phyloP scores from a whole-genome alignment of 169 alveolate genomes.

The Cryptosporidium sp. region DNA sequence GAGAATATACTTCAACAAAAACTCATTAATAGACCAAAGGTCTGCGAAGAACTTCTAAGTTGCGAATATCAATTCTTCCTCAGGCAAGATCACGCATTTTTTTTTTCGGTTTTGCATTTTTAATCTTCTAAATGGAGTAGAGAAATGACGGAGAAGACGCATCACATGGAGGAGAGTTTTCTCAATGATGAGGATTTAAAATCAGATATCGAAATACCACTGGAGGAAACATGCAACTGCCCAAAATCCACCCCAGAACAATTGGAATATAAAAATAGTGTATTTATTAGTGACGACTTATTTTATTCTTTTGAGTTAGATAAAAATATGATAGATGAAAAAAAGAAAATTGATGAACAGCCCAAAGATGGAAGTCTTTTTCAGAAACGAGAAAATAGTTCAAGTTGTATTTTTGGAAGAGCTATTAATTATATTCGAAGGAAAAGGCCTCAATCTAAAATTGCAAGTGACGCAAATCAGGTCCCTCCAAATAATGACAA shows the following conservation, averaged over 20 bases:
- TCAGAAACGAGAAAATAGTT: not conserved
- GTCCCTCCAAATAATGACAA: not conserved
- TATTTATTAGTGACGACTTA: not conserved
- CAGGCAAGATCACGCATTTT: not conserved
- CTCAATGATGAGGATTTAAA: not conserved
- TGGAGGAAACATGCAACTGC: slow-evolving; percentile 13
- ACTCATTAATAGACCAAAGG: not conserved
- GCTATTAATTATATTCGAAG: not conserved
- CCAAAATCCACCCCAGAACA: not conserved
- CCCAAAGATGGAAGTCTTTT: not conserved
- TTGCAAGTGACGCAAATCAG: not conserved
- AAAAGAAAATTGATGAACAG: not conserved
- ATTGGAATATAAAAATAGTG: not conserved
- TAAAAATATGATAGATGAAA: not conserved
- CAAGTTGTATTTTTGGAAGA: not conserved
- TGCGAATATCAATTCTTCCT: not conserved
- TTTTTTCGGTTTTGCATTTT: not conserved
- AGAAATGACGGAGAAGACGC: not conserved
- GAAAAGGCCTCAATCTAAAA: not conserved
- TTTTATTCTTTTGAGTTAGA: not conserved
- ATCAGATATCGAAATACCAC: slow-evolving; percentile 37
- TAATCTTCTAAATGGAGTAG: not conserved
- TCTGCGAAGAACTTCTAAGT: not conserved
- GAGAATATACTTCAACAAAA: not conserved
- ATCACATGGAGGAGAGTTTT: not conserved